phyloP scores from a whole-genome alignment of 2,329 filamentous ascomycete genomes.

The Calonectria pseudoturangicola region DNA sequence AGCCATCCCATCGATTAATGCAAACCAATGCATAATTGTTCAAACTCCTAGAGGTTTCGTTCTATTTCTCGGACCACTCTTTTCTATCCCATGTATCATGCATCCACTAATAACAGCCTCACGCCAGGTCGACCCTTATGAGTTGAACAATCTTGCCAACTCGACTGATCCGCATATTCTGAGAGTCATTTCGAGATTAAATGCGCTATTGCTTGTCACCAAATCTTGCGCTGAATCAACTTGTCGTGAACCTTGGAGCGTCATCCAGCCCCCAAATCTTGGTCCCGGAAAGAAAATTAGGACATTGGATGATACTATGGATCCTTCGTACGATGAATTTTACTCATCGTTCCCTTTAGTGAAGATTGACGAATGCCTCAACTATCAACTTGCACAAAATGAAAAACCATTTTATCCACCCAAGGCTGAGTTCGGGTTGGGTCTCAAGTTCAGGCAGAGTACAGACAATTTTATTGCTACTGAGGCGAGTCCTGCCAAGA shows the following conservation, averaged over 20 bases:
- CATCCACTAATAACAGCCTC: not conserved
- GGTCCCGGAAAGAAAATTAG: not conserved
- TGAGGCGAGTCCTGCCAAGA: not conserved
- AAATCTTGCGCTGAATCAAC: constrained; percentile 17
- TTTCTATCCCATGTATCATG: not conserved
- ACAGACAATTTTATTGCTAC: not conserved
- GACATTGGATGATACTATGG: not conserved
- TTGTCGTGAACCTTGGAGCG: constrained; percentile 15
- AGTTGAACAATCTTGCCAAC: constrained; percentile 3
- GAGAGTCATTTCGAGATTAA: not conserved
- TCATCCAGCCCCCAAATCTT: not conserved
- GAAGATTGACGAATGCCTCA: not conserved
- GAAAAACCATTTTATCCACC: not conserved
- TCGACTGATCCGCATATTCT: not conserved
- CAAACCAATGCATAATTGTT: no score
- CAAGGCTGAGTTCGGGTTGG: not conserved
- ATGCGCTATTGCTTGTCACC: constrained; percentile 21
- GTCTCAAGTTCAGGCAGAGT: not conserved
- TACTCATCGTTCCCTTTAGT: not conserved
- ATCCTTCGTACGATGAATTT: not conserved
- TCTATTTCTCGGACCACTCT: no score
- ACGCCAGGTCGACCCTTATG: constrained; percentile 16
- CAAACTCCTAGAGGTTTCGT: no score
- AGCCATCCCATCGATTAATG: no score
- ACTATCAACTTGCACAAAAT: not conserved